These are phyloP conservation scores for Monilinia fructicola DNA, from an alignment of 2,329 filamentous ascomycete species.

Conservation along the genomic window DNA sequence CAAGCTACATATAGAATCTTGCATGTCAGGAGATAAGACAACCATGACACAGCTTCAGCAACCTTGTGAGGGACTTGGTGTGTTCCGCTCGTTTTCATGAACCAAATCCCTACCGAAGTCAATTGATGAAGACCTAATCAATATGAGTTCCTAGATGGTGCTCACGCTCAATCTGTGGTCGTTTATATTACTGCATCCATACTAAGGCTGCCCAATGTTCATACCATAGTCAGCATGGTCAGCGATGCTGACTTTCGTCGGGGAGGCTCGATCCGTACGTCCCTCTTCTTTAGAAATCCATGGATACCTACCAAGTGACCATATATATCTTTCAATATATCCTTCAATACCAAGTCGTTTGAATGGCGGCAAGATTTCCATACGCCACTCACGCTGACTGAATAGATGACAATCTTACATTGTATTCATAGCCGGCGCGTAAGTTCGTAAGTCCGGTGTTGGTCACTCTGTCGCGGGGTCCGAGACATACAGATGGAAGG, in stretches of 20 bases:
- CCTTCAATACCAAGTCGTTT: constrained; percentile 8
- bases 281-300: background rate
- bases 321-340: background rate
- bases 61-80: background rate
- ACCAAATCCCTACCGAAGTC: background rate
- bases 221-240: too few relatives aligned
- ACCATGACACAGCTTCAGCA: background rate
- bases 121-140: background rate
- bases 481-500: background rate
- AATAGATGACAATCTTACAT: background rate
- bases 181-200: background rate
- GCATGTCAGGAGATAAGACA: background rate
- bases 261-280: background rate
- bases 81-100: background rate
- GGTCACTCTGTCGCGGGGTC: background rate
- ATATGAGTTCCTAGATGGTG: background rate
- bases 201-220: background rate
- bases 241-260: background rate
- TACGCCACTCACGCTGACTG: background rate
- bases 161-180: background rate
- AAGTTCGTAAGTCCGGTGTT: constrained; percentile 2
- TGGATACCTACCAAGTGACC: background rate
- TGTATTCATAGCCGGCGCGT: constrained; percentile 11
- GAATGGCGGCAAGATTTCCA: constrained; percentile 1
- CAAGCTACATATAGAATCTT: constrained; percentile 2